A percentile compares a stretch with the other conserved stretches of the same genome.
Evolutionary conservation across 345 rosid species (phyloP).

Genomic region (Populus pruinosa): DNA sequence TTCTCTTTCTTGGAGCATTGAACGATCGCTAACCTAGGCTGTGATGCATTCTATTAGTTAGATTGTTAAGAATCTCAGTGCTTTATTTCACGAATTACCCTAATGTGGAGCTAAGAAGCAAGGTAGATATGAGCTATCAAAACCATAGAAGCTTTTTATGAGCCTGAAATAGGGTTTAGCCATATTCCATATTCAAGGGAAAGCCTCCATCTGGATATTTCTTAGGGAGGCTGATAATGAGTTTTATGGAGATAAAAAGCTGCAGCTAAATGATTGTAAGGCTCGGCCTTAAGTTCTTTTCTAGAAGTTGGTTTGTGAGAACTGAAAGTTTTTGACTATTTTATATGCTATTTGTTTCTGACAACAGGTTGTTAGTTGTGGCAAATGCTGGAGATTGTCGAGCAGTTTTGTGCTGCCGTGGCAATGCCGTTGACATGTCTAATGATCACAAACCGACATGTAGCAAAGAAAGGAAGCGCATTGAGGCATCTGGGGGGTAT

Average conservation of each 20-base stretch:
- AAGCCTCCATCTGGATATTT: neutral
- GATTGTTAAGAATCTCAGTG: neutral
- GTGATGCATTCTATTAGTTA: neutral
- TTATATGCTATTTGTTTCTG: conserved; percentile 9
- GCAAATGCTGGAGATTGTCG: conserved; percentile 94
- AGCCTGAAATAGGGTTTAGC: neutral
- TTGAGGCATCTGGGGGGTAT: conserved; percentile 72
- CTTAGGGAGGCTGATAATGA: neutral
- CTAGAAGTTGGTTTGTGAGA: neutral
- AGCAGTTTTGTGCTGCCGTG: conserved; percentile 74
- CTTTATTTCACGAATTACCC: neutral
- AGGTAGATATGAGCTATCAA: neutral
- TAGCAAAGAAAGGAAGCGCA: conserved; percentile 55
- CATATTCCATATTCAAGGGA: neutral
- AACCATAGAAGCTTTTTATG: neutral
- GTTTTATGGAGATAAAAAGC: neutral
- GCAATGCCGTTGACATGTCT: conserved; percentile 82
- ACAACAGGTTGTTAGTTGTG: conserved; percentile 63
- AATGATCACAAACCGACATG: conserved; percentile 83
- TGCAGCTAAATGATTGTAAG: neutral
- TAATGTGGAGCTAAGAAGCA: neutral
- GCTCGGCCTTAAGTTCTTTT: neutral
- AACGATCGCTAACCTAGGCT: neutral
- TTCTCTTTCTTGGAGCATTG: neutral
- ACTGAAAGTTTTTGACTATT: neutral